A percentile compares a stretch with the other conserved stretches of the same genome.
These are phyloP conservation scores for Halenospora varia DNA, from an alignment of 495 filamentous ascomycete species.

Conservation along the genomic window DNA sequence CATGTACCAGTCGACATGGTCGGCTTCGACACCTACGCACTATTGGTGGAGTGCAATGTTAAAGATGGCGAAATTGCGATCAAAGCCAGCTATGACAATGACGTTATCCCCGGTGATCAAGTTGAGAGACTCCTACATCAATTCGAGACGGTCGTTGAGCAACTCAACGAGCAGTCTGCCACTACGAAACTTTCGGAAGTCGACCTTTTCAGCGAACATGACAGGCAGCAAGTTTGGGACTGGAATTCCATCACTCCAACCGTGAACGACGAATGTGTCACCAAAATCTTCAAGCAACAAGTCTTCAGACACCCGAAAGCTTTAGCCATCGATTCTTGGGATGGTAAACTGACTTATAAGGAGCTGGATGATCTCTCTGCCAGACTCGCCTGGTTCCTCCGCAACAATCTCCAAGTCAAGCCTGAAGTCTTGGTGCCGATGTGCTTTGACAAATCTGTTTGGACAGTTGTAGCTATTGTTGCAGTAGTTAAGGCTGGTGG, in stretches of 20 bases:
- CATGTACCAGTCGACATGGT: background rate
- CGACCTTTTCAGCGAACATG: background rate
- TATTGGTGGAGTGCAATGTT: conserved; percentile 60
- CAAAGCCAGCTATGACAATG: conserved; percentile 58
- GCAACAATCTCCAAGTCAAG: background rate
- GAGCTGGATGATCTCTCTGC: background rate
- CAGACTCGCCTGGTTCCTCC: background rate
- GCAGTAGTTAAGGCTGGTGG: conserved; percentile 34
- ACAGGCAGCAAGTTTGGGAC: background rate
- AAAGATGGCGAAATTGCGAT: conserved; percentile 50
- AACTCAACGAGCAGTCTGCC: no score
- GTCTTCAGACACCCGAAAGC: background rate
- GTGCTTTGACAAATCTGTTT: conserved; percentile 39
- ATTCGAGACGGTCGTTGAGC: background rate
- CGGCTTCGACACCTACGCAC: conserved; percentile 62
- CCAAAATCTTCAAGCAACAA: background rate
- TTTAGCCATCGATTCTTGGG: conserved; percentile 30
- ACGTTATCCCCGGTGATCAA: background rate
- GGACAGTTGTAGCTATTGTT: conserved; percentile 28
- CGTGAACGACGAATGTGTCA: conserved; percentile 2
- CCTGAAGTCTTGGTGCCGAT: background rate
- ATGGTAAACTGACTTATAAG: conserved; percentile 30
- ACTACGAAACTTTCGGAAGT: no score
- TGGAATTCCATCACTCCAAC: background rate
- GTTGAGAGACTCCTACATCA: background rate